Conservation (phyloP, 352 stramenopile species). For the Peronospora farinosa region DNA sequence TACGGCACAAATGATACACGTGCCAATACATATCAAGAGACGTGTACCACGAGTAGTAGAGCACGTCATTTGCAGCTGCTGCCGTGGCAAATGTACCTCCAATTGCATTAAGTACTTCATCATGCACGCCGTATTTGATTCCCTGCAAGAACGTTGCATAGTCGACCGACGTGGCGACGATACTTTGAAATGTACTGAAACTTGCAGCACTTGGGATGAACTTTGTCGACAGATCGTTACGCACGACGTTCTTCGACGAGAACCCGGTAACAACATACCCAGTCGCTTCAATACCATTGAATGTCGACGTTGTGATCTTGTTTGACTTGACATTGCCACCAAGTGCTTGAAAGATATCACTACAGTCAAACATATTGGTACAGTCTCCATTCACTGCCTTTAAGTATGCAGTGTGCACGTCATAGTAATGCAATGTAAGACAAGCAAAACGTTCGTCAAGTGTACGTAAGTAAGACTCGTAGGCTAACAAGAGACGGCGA, state of each 20-base stretch:
- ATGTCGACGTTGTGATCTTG: conserved; percentile 9
- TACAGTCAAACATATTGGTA: conserved; percentile 57
- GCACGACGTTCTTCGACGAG: conserved; percentile 36
- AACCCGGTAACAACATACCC: conserved; percentile 29
- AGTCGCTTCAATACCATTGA: conserved; percentile 29
- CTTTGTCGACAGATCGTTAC: conserved; percentile 34
- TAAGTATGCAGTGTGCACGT: conserved; percentile 62
- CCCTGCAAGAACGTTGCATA: conserved; percentile 51
- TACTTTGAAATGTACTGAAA: conserved; percentile 46
- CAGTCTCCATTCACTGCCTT: conserved; percentile 42
- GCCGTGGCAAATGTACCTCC: conserved; percentile 50
- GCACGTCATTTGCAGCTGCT: conserved; percentile 40
- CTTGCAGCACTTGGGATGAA: conserved; percentile 41
- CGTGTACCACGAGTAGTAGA: conserved; percentile 71
- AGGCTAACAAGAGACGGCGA: conserved; percentile 52
- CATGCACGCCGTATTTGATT: conserved; percentile 59
- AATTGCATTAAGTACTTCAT: conserved; percentile 53
- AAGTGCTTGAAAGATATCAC: conserved; percentile 46
- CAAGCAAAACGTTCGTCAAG: conserved; percentile 52
- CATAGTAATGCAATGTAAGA: conserved; percentile 73
- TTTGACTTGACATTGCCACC: conserved; percentile 28
- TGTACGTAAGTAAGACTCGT: conserved; percentile 59
- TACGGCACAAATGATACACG: conserved; percentile 60
- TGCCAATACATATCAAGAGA: conserved; percentile 64
- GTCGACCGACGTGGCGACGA: conserved; percentile 43